Evolutionary conservation across 1,139 yeast genomes (phyloP).

Genomic region (Entelexis paramagnoliae): DNA sequence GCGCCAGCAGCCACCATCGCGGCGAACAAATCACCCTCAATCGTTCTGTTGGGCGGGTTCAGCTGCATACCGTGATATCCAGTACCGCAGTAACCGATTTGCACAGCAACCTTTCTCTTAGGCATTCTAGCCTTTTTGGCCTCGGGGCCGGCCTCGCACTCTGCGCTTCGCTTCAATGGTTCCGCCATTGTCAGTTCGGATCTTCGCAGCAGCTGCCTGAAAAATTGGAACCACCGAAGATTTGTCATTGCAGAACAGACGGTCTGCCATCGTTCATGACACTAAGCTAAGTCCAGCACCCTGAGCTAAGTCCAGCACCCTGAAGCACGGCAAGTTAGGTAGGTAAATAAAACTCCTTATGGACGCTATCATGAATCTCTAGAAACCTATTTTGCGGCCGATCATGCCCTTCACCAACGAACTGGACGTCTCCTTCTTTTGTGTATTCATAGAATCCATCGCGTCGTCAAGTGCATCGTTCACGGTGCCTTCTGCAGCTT

Average conservation of each 20-base stretch:
- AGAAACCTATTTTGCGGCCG: conserved; percentile 22
- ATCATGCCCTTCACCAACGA: conserved; percentile 20
- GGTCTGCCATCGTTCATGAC: too few species aligned
- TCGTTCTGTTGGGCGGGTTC: conserved; percentile 82
- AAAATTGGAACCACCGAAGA: conserved; percentile 5
- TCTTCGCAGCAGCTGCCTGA: conserved; percentile 1
- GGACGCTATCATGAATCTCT: too few species aligned
- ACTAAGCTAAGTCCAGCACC: too few species aligned
- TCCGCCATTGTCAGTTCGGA: conserved; percentile 9
- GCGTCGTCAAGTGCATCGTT: conserved; percentile 25
- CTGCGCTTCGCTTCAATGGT: conserved; percentile 12
- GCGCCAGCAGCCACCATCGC: conserved; percentile 89
- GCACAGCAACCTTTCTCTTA: conserved; percentile 79
- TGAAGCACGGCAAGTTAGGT: too few species aligned
- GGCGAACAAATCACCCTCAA: conserved; percentile 78
- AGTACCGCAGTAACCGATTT: conserved; percentile 95
- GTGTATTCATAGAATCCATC: conserved; percentile 21
- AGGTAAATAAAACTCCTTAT: too few species aligned
- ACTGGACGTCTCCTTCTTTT: conserved; percentile 24
- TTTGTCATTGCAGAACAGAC: conserved; percentile 11
- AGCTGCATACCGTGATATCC: conserved; percentile 98
- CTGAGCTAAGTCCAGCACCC: too few species aligned
- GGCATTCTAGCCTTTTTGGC: conserved; percentile 53
- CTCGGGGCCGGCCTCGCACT: conserved; percentile 3
- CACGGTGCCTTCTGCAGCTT: conserved; percentile 25